Conservation (phyloP, 192 early-diverging fungal genomes). For the Linderina pennispora region DNA sequence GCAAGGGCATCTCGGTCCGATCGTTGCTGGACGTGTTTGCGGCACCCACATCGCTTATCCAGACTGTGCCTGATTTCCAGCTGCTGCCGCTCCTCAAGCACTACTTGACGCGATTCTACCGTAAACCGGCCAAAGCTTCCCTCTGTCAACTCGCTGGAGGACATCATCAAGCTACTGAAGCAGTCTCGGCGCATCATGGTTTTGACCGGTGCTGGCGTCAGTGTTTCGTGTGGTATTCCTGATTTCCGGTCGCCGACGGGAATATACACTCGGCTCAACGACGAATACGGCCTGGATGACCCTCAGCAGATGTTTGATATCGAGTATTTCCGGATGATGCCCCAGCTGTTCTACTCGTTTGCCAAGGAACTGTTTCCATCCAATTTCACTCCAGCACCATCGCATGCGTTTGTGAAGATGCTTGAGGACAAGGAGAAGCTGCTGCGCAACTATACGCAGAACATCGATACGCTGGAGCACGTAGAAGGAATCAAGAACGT, state of each 20-base stretch:
- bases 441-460: conserved; percentile 94
- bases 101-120: conserved; percentile 51
- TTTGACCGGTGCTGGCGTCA: conserved; percentile 80
- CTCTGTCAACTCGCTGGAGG: conserved; percentile 54
- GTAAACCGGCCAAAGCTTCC: conserved; percentile 50
- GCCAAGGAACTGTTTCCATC: conserved; percentile 85
- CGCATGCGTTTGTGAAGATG: conserved; percentile 84
- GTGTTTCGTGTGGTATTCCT: conserved; percentile 92
- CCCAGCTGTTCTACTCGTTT: conserved; percentile 95
- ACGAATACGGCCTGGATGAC: conserved; percentile 87
- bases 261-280: conserved; percentile 77
- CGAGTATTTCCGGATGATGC: conserved; percentile 77
- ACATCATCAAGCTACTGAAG: conserved; percentile 57
- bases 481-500: conserved; percentile 75
- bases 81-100: conserved; percentile 53
- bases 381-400: conserved; percentile 81
- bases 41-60: conserved; percentile 31
- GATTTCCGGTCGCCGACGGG: conserved; percentile 93
- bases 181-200: conserved; percentile 74
- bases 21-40: conserved; percentile 61
- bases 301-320: conserved; percentile 97
- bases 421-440: conserved; percentile 81
- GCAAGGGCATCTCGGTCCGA: conserved; percentile 45
- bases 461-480: conserved; percentile 94
- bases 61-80: conserved; percentile 49